Conservation (phyloP, 148 eudicot genomes). For the Chenopodium suecicum region DNA sequence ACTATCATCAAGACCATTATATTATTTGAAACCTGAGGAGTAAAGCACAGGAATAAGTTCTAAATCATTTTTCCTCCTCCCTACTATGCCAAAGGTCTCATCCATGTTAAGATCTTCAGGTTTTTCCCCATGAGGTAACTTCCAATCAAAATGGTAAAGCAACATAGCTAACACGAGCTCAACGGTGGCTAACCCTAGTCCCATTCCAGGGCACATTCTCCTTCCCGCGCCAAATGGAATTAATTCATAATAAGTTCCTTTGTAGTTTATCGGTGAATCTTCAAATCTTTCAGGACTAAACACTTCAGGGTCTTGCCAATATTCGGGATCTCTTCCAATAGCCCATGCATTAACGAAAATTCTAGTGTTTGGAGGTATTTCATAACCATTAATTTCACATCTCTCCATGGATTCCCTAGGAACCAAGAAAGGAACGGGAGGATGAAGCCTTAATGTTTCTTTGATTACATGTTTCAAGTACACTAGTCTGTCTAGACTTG, state of each 20-base stretch:
- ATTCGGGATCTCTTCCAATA: no score
- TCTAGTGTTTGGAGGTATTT: no score
- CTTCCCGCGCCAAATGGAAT: slow-evolving; percentile 2
- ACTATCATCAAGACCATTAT: no score
- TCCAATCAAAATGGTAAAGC: slow-evolving; percentile 15
- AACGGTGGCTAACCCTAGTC: background rate
- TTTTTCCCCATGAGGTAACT: background rate
- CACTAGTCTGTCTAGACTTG: background rate
- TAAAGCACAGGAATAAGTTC: background rate
- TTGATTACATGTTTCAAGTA: background rate
- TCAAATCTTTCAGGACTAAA: slow-evolving; percentile 2
- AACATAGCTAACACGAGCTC: slow-evolving; percentile 8
- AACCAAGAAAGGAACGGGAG: background rate
- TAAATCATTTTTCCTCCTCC: background rate
- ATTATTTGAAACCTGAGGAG: background rate
- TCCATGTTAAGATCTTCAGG: slow-evolving; percentile 1
- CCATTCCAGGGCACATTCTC: slow-evolving; percentile 6
- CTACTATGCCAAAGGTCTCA: background rate
- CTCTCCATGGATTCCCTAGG: background rate
- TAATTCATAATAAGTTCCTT: background rate
- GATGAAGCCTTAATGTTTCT: slow-evolving; percentile 5
- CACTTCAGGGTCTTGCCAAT: no score
- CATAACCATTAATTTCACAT: background rate
- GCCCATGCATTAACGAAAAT: no score
- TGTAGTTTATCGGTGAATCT: background rate